Base-by-base conservation (phyloP, 768 basidiomycete genomes). In the Lactifluus rugatus region DNA sequence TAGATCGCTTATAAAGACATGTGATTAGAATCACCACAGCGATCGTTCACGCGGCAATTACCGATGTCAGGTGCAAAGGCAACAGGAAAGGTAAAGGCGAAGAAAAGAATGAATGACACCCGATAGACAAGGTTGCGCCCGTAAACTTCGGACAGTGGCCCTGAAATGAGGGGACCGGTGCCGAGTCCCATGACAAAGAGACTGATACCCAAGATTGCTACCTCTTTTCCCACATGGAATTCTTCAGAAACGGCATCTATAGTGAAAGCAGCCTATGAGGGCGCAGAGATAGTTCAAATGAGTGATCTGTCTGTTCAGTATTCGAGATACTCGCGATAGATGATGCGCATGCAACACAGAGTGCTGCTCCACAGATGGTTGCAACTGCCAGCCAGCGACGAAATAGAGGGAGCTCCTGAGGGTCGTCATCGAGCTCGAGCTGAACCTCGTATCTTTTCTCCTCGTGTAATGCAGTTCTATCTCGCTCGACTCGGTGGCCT, bases 61-160 rank as follows among this genome's bases (percentile, higher is more conserved):
- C 84, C 78, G 25, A 82, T 76, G 63, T 87, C 75, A 4, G 81
- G 82, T 0, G 86, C 78, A 61, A 92, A 90, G 0, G 86, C 85
- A 5, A 87, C 81, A 0, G 87, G 84, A 65, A 84, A 84, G 14
- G 82, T 80, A 51, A 85, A 76, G 1, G 79, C 66, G 63, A 87
- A 81, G 66, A 87, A 83, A 3, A 81, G 62, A 0, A 72, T 63
- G 61, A 85, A 89, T 0, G 85, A 84, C 4, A 76, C 64, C 11
- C 76, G 73, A 67, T 91, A 89, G 11, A 89, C 77, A 47, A 76
- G 69, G 55, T 80, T 82, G 45, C 84, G 74, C 2, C 89, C 87
- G 65, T 82, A 81, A 14, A 87, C 63, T 63, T 77, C 76, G 49
- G 71, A 81, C 17, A 71, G 70, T 1, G 75, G 74, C 4, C 72